phyloP scores from a whole-genome alignment of 371 early-diverging fungal genomes.

The Dichotomocladium elegans region DNA sequence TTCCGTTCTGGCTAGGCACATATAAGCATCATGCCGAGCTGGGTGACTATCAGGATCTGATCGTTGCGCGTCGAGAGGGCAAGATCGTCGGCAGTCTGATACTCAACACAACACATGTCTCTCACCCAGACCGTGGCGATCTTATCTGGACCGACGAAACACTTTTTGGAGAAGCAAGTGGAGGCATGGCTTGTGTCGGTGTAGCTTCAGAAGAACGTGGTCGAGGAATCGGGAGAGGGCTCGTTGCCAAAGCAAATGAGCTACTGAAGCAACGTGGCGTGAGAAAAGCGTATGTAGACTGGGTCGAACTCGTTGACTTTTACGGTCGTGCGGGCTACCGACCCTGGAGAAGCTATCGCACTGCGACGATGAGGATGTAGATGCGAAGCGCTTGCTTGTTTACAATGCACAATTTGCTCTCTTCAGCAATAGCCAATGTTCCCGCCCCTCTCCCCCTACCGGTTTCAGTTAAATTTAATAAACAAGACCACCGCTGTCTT shows the following conservation, averaged over 20 bases:
- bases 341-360: constrained; percentile 41
- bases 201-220: constrained; percentile 37
- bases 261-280: constrained; percentile 33
- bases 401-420: no score
- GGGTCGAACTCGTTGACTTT: constrained; percentile 46
- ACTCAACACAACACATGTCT: constrained; percentile 20
- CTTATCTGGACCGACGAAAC: constrained; percentile 32
- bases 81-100: constrained; percentile 28
- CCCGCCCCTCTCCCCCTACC: no score
- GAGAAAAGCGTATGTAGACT: constrained; percentile 37
- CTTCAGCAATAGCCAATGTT: no score
- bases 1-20: constrained; percentile 35
- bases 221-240: constrained; percentile 37
- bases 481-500: no score
- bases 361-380: no score
- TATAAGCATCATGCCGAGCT: constrained; percentile 39
- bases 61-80: constrained; percentile 36
- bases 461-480: no score
- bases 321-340: constrained; percentile 36
- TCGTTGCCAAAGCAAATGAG: constrained; percentile 39
- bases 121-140: constrained; percentile 29
- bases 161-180: constrained; percentile 28
- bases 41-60: constrained; percentile 42
- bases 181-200: constrained; percentile 49
- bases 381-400: no score